These are phyloP conservation scores for Colletotrichum abscissum DNA, from an alignment of 2,329 filamentous ascomycete species.

Conservation along the genomic window DNA sequence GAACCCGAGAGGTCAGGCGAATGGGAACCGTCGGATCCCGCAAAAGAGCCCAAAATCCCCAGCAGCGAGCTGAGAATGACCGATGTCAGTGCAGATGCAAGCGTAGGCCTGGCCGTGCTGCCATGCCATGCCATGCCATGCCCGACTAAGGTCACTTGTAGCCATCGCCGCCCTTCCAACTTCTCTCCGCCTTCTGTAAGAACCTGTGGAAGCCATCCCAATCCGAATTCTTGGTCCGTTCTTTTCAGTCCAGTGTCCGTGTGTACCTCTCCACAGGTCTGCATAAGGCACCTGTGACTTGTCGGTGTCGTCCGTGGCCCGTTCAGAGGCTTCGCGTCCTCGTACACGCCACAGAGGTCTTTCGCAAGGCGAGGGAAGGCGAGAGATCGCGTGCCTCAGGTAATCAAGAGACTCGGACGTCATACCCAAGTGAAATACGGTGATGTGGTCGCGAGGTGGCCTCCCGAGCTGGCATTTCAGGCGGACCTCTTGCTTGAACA, in stretches of 20 bases:
- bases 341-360: background rate
- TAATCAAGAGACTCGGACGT: background rate
- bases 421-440: background rate
- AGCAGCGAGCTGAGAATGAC: background rate
- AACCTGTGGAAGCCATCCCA: background rate
- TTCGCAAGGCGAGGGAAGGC: background rate
- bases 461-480: background rate
- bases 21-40: constrained; percentile 42
- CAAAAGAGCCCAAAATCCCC: constrained; percentile 16
- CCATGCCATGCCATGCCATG: background rate
- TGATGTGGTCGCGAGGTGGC: constrained; percentile 1
- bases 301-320: constrained; percentile 7
- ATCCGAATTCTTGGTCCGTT: constrained; percentile 3
- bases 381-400: background rate
- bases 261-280: constrained; percentile 6
- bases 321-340: background rate
- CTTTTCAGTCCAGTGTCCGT: constrained; percentile 17
- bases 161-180: background rate
- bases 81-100: constrained; percentile 2
- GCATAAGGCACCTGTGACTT: background rate
- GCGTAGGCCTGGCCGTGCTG: background rate
- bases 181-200: background rate
- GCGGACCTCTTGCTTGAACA: background rate
- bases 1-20: constrained; percentile 43
- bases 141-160: background rate